Conservation (phyloP, 306 rosid genomes). For the Urtica urens region DNA sequence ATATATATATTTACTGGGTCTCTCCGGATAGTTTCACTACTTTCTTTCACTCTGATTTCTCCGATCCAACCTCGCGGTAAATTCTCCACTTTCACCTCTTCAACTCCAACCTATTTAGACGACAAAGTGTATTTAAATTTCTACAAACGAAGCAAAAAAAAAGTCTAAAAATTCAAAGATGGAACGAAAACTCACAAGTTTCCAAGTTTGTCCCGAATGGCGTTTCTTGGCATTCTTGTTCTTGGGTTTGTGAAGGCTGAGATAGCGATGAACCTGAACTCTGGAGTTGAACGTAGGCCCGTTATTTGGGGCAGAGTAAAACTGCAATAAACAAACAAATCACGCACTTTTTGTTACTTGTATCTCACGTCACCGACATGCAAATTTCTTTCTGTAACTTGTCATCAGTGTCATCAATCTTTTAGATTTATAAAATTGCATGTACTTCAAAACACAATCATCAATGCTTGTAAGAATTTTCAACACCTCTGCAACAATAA, state of each 20-base stretch:
- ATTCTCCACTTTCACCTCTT: conserved; percentile 41
- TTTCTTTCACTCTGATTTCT: conserved; percentile 37
- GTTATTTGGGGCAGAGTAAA: conserved; percentile 38
- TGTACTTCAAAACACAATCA: too few relatives aligned
- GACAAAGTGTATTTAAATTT: too few relatives aligned
- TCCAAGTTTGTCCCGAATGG: conserved; percentile 19
- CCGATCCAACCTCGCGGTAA: conserved; percentile 57
- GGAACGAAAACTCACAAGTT: conserved; percentile 62
- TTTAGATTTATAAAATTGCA: too few relatives aligned
- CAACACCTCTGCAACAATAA: neutral
- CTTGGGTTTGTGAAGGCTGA: conserved; percentile 15
- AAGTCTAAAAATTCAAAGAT: neutral
- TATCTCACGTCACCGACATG: too few relatives aligned
- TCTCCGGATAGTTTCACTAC: conserved; percentile 29
- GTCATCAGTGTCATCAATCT: too few relatives aligned
- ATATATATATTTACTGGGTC: too few relatives aligned
- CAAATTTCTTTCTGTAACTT: too few relatives aligned
- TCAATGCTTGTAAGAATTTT: too few relatives aligned
- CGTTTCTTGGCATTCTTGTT: conserved; percentile 25
- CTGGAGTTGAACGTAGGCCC: conserved; percentile 47
- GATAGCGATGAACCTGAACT: conserved; percentile 46
- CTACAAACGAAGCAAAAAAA: conserved; percentile 8
- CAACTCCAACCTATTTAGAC: conserved; percentile 52
- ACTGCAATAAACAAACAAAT: conserved; percentile 56
- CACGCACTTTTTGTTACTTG: too few relatives aligned